Percentiles rank a stretch among this genome's conserved stretches.
Evolutionary conservation across 2,329 filamentous ascomycete genomes (phyloP).

Genomic region (Lachnellula arida): DNA sequence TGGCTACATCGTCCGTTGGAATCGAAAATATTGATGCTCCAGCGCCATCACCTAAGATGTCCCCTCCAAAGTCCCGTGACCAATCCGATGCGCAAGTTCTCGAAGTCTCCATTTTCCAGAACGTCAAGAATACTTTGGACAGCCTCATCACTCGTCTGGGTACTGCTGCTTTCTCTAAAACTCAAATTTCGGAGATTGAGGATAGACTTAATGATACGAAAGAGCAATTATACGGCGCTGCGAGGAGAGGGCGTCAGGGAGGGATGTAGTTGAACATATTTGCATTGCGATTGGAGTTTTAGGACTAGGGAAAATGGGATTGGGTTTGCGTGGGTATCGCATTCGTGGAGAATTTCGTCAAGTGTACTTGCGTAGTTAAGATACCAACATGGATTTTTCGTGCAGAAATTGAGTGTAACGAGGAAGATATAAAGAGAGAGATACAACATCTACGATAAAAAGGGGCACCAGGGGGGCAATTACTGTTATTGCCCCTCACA

Average conservation of each 20-base stretch:
- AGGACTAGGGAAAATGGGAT: background rate
- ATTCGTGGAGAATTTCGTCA: background rate
- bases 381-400: constrained; percentile 1
- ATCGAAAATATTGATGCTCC: background rate
- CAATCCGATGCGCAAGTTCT: background rate
- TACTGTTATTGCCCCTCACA: background rate
- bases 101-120: constrained; percentile 31
- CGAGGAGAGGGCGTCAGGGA: constrained; percentile 46
- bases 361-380: background rate
- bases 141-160: constrained; percentile 56
- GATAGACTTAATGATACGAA: constrained; percentile 77
- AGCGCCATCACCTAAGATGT: background rate
- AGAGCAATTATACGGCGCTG: constrained; percentile 67
- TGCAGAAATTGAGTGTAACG: no score
- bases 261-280: constrained; percentile 6
- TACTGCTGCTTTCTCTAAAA: constrained; percentile 53
- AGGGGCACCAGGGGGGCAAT: background rate
- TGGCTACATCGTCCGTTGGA: background rate
- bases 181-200: constrained; percentile 67
- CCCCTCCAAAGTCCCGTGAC: background rate
- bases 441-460: background rate
- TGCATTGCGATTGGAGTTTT: constrained; percentile 24
- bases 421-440: no score
- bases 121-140: constrained; percentile 51
- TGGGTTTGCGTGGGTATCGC: background rate